Base-by-base conservation (phyloP, 305 asterid species). In the Solanum hybrid region DNA sequence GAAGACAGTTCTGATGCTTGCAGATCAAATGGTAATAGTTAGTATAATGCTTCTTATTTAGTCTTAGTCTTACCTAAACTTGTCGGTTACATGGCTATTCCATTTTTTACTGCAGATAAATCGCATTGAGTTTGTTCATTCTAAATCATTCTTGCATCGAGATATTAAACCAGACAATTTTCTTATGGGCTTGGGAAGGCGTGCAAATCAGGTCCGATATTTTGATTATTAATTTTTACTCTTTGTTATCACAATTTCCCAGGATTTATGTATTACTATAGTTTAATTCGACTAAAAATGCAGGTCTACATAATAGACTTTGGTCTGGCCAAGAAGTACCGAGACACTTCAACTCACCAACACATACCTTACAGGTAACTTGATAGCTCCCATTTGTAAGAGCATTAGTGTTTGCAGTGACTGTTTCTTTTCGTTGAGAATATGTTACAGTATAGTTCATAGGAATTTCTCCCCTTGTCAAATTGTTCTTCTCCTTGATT, bases 1-100 rank as follows among this genome's bases (percentile, higher is more conserved):
- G 87, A 93, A 92, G 93, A 93, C 94, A 5, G 94, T 92, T 89
- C 92, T 93, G 32, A 93, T 93, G 94, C 94, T 93, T 73, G 94
- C 94, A 20, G 94, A 93, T 90, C 94, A 93, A 89, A 93, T 93
- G 94, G 94, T 92, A n/a, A 38, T 90, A 82, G 80, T 90, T 87
- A 42, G 60, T 32, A 40, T 73, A 88, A 90, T 89, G 88, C 78
- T 78, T 85, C 91, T 82, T 64, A 86, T 60, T 27, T 46, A 76
- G 31, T 11, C 38, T 77, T 32, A 1, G 82, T 10, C 29, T n/a
- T 34, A 17, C 46, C 82, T 77, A 77, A 76, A 76, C 26, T 32
- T 76, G 42, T 17, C 10, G 81, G 81, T 76, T 76, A 76, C 40
- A 17, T 76, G 81, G 42, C 81, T 76, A 76, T 76, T 76, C 81